Evolutionary conservation across 208 protist species (phyloP), one percentile per base, ranked within the genome.

Genomic region (Novymonas esmeraldas): DNA sequence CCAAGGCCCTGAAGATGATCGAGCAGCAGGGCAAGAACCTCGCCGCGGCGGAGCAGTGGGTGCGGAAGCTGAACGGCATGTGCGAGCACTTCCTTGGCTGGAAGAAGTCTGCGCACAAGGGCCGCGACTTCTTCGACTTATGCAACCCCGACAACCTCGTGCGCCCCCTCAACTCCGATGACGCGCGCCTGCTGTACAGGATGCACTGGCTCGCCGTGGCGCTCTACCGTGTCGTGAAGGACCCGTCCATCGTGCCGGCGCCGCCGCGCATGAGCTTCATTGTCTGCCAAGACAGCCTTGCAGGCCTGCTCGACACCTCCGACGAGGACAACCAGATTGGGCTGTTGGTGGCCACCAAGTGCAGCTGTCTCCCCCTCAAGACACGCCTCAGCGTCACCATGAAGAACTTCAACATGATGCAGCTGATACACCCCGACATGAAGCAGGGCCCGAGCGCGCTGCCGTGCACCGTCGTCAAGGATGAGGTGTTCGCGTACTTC

Each of bases 231-330:
- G 54, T 48, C 11, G 69, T 89, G 18, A 59, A 73, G 24, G 76
- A 89, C 64, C 42, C 52, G 22, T 57, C 41, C 7, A 83, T 86
- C 0, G 76, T 89, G 7, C 79, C 83, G 4, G 54, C 49, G 6
- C 77, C 83, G 24, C 68, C 76, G 26, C 59, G 61, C 36, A 79
- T 89, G 58, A 89, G 83, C 65, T 85, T 79, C 71, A 79, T 89
- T 16, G 34, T 82, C 2, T 62, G 59, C 63, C 51, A 36, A 28
- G 67, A 70, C 44, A 51, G 57, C 44, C 52, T 67, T 31, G 38
- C 20, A 50, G 36, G 42, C 38, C 29, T 63, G 16, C 28, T 57
- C 2, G 49, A 74, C 49, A 52, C 62, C 5, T 58, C 63, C 0
- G 74, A 80, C 38, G 71, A 82, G 62, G 76, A 86, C 57, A 72